Percentiles rank a stretch among this genome's conserved stretches.
Conservation (phyloP, 2,329 filamentous ascomycete genomes). For the Sclerotinia borealis region DNA sequence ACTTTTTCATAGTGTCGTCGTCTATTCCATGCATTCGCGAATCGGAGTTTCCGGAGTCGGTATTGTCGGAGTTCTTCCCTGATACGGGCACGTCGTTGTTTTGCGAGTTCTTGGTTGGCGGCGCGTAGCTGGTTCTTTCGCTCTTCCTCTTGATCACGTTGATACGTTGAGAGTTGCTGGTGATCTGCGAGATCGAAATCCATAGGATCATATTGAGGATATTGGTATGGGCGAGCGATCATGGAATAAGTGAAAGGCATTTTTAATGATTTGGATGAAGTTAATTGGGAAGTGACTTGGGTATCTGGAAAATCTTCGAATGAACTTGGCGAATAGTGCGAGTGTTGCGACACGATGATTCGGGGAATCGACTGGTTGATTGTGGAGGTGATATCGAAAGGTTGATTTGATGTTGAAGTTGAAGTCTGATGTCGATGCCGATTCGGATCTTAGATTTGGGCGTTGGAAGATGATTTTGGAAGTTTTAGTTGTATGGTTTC, state of each 20-base stretch:
- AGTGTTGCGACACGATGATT: background rate
- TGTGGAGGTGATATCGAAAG: background rate
- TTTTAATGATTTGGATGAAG: background rate
- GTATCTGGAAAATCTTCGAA: background rate
- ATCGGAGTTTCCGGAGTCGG: background rate
- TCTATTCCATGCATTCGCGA: no score
- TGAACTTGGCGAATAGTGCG: background rate
- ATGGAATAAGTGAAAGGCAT: background rate
- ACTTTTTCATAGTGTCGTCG: background rate
- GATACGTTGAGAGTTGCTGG: no score
- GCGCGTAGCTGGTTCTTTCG: no score
- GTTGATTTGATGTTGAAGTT: background rate
- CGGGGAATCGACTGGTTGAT: background rate
- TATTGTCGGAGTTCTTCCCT: no score
- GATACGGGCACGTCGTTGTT: no score
- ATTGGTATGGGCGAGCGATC: no score
- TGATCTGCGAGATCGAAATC: no score
- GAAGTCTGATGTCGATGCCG: background rate
- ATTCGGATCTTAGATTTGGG: no score
- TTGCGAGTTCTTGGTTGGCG: no score
- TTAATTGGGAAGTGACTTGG: background rate
- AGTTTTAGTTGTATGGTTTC: background rate
- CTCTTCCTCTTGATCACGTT: no score
- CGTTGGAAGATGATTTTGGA: background rate
- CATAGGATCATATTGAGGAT: no score